Conservation (phyloP, 2,329 filamentous ascomycete species). For the Mycogone perniciosa region DNA sequence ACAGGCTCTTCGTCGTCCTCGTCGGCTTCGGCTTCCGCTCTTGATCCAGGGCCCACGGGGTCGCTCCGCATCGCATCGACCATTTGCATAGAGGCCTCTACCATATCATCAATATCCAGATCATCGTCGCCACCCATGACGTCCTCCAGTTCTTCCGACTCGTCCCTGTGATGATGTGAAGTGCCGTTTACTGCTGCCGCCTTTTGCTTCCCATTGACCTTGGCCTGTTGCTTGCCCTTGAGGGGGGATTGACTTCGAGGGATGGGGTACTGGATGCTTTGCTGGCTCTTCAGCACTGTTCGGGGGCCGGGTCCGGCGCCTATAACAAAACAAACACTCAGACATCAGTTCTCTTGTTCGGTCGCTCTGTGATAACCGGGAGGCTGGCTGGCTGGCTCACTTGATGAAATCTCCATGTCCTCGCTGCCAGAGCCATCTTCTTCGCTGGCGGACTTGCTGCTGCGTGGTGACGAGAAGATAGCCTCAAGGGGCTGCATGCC, state of each 20-base stretch:
- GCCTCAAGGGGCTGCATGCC: constrained; percentile 83
- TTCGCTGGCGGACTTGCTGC: constrained; percentile 34
- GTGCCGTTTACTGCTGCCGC: constrained; percentile 20
- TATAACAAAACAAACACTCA: constrained; percentile 19
- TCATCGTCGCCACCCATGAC: constrained; percentile 21
- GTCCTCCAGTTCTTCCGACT: constrained; percentile 21
- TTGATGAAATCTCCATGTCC: constrained; percentile 49
- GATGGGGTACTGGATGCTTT: constrained; percentile 41
- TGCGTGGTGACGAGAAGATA: constrained; percentile 79
- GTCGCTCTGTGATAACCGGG: not conserved
- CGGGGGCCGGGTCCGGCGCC: constrained; percentile 48
- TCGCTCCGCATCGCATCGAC: constrained; percentile 26
- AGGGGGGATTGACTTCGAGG: constrained; percentile 52
- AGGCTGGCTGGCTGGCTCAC: constrained; percentile 25
- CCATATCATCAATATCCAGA: constrained; percentile 23
- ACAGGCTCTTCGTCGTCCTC: constrained; percentile 19
- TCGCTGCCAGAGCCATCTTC: constrained; percentile 32
- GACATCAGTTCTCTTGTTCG: no score
- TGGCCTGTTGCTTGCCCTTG: constrained; percentile 25
- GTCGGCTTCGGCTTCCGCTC: constrained; percentile 15
- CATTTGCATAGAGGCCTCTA: constrained; percentile 40
- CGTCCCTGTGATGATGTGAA: constrained; percentile 20
- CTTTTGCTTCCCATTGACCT: constrained; percentile 22
- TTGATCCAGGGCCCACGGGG: constrained; percentile 7
- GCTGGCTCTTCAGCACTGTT: constrained; percentile 46